A percentile compares a stretch with the other conserved stretches of the same genome.
phyloP scores from a whole-genome alignment of 306 rosid genomes.

The Cucurbita maxima region DNA sequence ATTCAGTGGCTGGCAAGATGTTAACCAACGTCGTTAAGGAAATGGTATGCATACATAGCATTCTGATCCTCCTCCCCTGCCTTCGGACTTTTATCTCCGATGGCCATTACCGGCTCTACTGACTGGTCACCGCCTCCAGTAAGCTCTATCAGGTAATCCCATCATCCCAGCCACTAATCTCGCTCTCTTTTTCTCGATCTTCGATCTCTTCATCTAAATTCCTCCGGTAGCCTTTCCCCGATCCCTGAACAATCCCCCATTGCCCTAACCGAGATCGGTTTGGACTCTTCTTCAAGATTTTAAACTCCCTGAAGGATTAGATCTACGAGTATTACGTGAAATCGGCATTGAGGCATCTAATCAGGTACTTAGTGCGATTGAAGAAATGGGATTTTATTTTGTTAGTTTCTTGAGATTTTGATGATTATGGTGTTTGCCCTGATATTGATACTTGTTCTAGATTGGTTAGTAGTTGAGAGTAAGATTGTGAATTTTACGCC shows the following conservation, averaged over 20 bases:
- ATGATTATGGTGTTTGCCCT: slow-evolving; percentile 34
- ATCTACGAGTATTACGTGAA: slow-evolving; percentile 39
- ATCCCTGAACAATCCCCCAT: slow-evolving; percentile 30
- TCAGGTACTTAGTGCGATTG: slow-evolving; percentile 43
- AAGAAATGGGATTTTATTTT: slow-evolving; percentile 36
- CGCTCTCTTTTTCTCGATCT: neutral
- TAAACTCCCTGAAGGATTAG: slow-evolving; percentile 10
- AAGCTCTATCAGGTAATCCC: slow-evolving; percentile 13
- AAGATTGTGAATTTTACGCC: slow-evolving; percentile 10
- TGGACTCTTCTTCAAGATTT: neutral
- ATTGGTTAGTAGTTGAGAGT: slow-evolving; percentile 23
- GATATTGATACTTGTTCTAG: slow-evolving; percentile 39
- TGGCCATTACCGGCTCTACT: slow-evolving; percentile 40
- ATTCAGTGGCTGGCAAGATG: neutral
- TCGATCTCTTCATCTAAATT: slow-evolving; percentile 17
- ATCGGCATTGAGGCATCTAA: slow-evolving; percentile 27
- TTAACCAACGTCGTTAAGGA: neutral
- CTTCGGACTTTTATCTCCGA: slow-evolving; percentile 8
- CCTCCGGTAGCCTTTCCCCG: slow-evolving; percentile 33
- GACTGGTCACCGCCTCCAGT: slow-evolving; percentile 37
- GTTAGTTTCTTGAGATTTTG: slow-evolving; percentile 32
- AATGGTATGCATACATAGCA: neutral
- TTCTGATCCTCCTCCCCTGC: neutral
- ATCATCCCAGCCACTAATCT: slow-evolving; percentile 14
- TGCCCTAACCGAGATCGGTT: neutral